A percentile compares a stretch with the other conserved stretches of the same genome.
These are phyloP conservation scores for Verticillium klebahnii DNA, from an alignment of 2,329 filamentous ascomycete species.

Conservation along the genomic window DNA sequence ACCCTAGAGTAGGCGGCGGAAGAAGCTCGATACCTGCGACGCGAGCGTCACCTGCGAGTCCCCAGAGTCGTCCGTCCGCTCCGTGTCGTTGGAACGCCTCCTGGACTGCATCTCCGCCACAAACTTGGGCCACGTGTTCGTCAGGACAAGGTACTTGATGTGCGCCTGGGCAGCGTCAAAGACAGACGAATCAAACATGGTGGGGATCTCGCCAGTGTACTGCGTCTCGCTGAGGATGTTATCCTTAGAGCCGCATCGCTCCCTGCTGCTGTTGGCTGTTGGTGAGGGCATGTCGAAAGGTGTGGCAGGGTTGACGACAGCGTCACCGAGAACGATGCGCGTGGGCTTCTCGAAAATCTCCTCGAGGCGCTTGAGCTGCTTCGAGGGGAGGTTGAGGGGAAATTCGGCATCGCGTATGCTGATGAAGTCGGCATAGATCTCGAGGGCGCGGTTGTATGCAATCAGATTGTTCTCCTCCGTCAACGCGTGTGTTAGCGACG, in stretches of 20 bases:
- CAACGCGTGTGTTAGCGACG: not conserved
- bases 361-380: constrained; percentile 34
- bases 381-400: constrained; percentile 45
- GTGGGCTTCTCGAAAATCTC: constrained; percentile 36
- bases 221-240: constrained; percentile 12
- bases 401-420: constrained; percentile 42
- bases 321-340: constrained; percentile 24
- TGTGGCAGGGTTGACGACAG: constrained; percentile 15
- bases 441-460: constrained; percentile 38
- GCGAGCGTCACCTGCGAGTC: constrained; percentile 12
- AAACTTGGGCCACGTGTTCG: constrained; percentile 64
- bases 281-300: constrained; percentile 11
- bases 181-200: constrained; percentile 42
- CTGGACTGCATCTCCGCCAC: constrained; percentile 27
- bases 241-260: not conserved
- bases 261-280: not conserved
- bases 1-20: not conserved
- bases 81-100: constrained; percentile 15
- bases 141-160: constrained; percentile 63
- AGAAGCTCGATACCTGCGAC: constrained; percentile 11
- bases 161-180: constrained; percentile 57
- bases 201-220: constrained; percentile 39
- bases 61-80: constrained; percentile 12
- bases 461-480: not conserved
- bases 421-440: constrained; percentile 45